Conservation (phyloP, 1,139 yeast genomes). For the Schwanniomyces etchellsii region DNA sequence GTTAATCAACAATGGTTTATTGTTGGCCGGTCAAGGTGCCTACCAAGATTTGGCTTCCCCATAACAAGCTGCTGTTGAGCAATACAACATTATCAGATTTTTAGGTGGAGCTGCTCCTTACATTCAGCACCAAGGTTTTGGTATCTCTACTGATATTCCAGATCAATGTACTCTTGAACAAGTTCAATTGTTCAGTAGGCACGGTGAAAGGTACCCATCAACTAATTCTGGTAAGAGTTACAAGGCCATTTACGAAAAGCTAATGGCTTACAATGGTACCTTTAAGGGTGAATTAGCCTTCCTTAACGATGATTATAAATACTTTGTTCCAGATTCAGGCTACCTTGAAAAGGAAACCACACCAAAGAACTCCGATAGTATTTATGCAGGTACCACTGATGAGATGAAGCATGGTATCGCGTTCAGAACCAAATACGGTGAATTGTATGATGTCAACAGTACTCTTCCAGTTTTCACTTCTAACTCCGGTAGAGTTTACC, state of each 20-base stretch:
- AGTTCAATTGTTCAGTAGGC: conserved; percentile 61
- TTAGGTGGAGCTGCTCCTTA: conserved; percentile 48
- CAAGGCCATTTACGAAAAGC: conserved; percentile 15
- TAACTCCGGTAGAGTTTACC: conserved; percentile 25
- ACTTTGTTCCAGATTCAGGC: conserved; percentile 21
- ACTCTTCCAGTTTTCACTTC: conserved; percentile 27
- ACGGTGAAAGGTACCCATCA: conserved; percentile 70
- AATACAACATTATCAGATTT: conserved; percentile 36
- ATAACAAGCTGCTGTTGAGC: conserved; percentile 30
- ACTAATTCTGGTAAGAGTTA: conserved; percentile 18
- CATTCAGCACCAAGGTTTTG: conserved; percentile 38
- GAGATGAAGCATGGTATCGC: conserved; percentile 26
- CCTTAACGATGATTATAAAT: conserved; percentile 27
- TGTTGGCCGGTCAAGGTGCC: conserved; percentile 19
- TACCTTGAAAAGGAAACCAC: conserved; percentile 28
- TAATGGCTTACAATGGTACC: conserved; percentile 17
- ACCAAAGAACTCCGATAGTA: conserved; percentile 22
- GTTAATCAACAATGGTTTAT: conserved; percentile 21
- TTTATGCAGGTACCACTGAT: conserved; percentile 9
- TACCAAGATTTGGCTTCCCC: conserved; percentile 26
- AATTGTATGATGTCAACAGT: conserved; percentile 15
- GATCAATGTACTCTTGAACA: conserved; percentile 52
- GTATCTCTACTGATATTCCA: conserved; percentile 45
- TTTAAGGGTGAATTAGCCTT: conserved; percentile 27
- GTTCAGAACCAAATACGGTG: conserved; percentile 24